A percentile compares a stretch with the other conserved stretches of the same genome.
Evolutionary conservation across 495 filamentous ascomycete species (phyloP).

Genomic region (Rostrohypoxylon terebratum): DNA sequence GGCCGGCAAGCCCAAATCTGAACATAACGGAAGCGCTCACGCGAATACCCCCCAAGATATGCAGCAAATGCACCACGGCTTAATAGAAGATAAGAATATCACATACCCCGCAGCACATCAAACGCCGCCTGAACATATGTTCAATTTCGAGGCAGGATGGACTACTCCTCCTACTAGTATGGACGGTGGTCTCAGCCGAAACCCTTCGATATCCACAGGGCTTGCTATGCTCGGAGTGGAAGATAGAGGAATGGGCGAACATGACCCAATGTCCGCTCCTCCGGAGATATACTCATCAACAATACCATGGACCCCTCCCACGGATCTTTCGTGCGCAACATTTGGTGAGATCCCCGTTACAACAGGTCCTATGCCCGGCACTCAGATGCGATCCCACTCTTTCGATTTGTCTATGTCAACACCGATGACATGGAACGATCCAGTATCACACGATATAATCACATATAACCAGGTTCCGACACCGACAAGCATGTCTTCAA

Average conservation of each 20-base stretch:
- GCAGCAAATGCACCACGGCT: conserved; percentile 35
- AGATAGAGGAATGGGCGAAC: conserved; percentile 39
- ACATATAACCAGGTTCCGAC: conserved; percentile 50
- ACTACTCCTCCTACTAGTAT: conserved; percentile 51
- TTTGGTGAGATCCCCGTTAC: conserved; percentile 50
- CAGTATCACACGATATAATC: conserved; percentile 39
- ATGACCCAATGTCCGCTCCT: conserved; percentile 46
- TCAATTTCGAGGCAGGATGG: conserved; percentile 51
- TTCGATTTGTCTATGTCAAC: conserved; percentile 53
- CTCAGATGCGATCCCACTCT: conserved; percentile 50
- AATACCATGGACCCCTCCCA: conserved; percentile 55
- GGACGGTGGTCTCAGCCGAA: conserved; percentile 52
- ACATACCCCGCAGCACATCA: conserved; percentile 43
- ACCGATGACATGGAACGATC: conserved; percentile 45
- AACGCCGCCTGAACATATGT: conserved; percentile 29
- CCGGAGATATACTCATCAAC: conserved; percentile 50
- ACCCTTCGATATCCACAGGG: conserved; percentile 51
- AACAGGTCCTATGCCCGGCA: conserved; percentile 33
- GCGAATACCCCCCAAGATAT: conserved; percentile 33
- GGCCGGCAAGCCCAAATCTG: conserved; percentile 59
- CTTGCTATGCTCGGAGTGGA: conserved; percentile 52
- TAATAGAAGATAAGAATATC: conserved; percentile 49
- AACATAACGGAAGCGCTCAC: conserved; percentile 48
- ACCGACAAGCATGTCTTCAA: conserved; percentile 48
- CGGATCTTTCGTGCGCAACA: conserved; percentile 45